These are phyloP conservation scores for Thalassiosira livingstoniorum DNA, from an alignment of 352 stramenopile species.

Conservation along the genomic window DNA sequence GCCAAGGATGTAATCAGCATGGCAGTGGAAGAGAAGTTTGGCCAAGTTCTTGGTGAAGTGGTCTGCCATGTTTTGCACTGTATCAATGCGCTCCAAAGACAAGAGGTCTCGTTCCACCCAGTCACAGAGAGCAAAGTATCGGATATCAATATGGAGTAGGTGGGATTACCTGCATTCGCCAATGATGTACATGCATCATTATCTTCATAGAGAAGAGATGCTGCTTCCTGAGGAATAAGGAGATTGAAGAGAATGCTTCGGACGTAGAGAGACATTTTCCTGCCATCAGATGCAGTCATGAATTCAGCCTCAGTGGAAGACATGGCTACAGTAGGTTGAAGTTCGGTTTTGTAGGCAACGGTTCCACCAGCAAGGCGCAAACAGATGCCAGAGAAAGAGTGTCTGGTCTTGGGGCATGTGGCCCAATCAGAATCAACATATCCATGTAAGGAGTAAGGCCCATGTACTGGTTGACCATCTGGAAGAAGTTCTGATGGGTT, in stretches of 20 bases:
- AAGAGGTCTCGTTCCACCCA: conserved; percentile 1
- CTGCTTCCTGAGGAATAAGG: too few species aligned
- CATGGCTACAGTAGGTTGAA: background rate
- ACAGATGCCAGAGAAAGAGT: background rate
- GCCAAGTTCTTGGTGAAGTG: background rate
- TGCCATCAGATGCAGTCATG: background rate
- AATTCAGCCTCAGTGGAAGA: conserved; percentile 21
- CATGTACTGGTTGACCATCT: background rate
- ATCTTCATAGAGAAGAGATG: too few species aligned
- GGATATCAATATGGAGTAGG: conserved; percentile 29
- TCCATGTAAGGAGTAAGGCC: background rate
- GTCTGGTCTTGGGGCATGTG: conserved; percentile 5
- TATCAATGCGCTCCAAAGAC: background rate
- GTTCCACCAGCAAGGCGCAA: too few species aligned
- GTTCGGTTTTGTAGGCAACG: conserved; percentile 11
- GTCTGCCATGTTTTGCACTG: background rate
- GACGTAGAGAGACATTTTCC: too few species aligned
- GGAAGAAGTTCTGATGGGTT: background rate
- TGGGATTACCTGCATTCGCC: conserved; percentile 11
- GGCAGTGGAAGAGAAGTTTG: background rate
- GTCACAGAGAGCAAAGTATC: conserved; percentile 25
- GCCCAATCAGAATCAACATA: background rate
- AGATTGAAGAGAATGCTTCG: too few species aligned
- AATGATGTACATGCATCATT: background rate
- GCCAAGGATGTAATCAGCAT: background rate